Base-by-base conservation (phyloP, 129 eudicot species). In the Centrapalus pauciflorus region DNA sequence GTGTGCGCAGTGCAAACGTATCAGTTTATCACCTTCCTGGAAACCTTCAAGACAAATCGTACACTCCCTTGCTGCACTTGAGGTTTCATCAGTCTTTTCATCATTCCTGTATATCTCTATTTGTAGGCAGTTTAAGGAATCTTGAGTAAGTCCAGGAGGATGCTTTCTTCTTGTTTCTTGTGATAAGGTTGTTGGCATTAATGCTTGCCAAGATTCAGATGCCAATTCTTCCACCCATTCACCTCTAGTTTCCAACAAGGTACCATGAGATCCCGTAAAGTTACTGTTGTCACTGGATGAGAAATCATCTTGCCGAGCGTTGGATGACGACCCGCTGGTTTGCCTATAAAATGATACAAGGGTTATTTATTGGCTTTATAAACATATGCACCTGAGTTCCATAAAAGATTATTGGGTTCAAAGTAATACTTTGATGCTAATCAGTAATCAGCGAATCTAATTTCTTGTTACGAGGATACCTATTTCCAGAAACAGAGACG, bases 1-100 rank as follows among this genome's bases (percentile, higher is more conserved):
- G 61, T 90, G 97, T 40, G 79, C 69, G 57, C 95, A 90, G 41
- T 67, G 70, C 62, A 90, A 69, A 14, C 85, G 55, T 46, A 80
- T 48, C 11, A 87, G 79, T 73, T 76, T 55, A 48, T 79, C 89
- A 28, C 95, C 93, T 67, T 80, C 79, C 27, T 52, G 16, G 52
- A 82, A 87, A 71, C 70, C 77, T 61, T 90, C 97, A 10, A 90
- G 80, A 80, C 97, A 90, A 25, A 90, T 84, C 46, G 95, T 82
- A 63, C 95, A 90, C n/a, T 84, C 97, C 30, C 27, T 54, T 35
- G 79, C 66, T 5, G 68, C 74, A 56, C 52, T 72, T 17, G 82
- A 70, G 30, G 3, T 54, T 50, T 71, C 72, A 2, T 71, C 66
- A 40, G 41, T 37, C 3, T 77, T 73, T 35, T 67, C 72, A 20